Evolutionary conservation across 495 filamentous ascomycete species (phyloP).

Genomic region (Penicillium parvum): DNA sequence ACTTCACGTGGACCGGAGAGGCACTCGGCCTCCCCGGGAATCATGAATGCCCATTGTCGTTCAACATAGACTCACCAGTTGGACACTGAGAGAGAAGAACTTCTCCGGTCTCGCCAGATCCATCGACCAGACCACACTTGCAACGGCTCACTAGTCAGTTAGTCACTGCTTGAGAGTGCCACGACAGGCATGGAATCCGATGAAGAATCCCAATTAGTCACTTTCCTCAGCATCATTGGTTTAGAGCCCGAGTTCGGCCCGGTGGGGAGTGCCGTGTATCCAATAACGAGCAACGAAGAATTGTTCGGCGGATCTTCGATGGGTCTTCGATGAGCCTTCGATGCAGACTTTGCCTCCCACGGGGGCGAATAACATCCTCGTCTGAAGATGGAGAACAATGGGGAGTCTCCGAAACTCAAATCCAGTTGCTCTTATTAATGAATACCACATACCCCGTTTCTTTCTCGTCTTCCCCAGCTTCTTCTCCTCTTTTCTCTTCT

Average conservation of each 20-base stretch:
- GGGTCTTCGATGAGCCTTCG: conserved; percentile 3
- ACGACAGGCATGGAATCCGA: neutral
- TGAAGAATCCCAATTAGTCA: neutral
- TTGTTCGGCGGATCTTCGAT: conserved; percentile 19
- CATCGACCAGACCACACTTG: neutral
- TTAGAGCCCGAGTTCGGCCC: conserved; percentile 12
- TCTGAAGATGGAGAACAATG: neutral
- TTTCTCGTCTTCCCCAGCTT: neutral
- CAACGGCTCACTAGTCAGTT: neutral
- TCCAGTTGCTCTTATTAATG: conserved; percentile 3
- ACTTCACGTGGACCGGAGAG: too few species aligned
- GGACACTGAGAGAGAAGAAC: too few species aligned
- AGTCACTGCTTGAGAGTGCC: neutral
- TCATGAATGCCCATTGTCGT: too few species aligned
- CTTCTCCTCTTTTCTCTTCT: neutral
- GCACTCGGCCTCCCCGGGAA: too few species aligned
- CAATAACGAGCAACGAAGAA: neutral
- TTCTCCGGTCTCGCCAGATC: neutral
- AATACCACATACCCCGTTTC: conserved; percentile 6
- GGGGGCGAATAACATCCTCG: too few species aligned
- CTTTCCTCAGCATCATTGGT: conserved; percentile 7
- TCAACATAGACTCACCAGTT: neutral
- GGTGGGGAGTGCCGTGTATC: neutral
- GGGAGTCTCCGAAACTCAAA: conserved; percentile 6
- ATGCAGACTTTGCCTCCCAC: conserved; percentile 10